These are phyloP conservation scores for Hypoxylon rickii DNA, from an alignment of 495 filamentous ascomycete species.

Conservation along the genomic window DNA sequence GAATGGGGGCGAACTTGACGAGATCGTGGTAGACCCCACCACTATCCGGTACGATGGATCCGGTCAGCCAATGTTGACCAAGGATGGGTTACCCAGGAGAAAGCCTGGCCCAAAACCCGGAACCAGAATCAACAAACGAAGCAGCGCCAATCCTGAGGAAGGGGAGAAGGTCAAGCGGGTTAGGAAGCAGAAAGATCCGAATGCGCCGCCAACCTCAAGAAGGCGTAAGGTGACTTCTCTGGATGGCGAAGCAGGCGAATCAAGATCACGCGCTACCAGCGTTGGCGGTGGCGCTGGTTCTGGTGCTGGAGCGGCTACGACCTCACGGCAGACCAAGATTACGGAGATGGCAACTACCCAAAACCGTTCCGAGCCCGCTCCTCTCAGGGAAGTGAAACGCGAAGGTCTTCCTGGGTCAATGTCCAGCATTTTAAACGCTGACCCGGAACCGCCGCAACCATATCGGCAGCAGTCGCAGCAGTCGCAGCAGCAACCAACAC, in stretches of 20 bases:
- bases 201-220: conserved; percentile 55
- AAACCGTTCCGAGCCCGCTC: conserved; percentile 36
- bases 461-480: conserved; percentile 29
- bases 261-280: conserved; percentile 25
- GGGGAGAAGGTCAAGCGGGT: conserved; percentile 58
- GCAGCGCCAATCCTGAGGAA: conserved; percentile 42
- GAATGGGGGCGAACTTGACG: conserved; percentile 35
- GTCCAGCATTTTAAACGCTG: conserved; percentile 55
- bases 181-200: conserved; percentile 61
- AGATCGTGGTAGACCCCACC: conserved; percentile 38
- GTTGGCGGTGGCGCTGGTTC: conserved; percentile 38
- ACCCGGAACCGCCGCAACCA: conserved; percentile 44
- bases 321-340: conserved; percentile 42
- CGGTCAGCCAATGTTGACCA: conserved; percentile 44
- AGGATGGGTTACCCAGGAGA: conserved; percentile 51
- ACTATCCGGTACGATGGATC: conserved; percentile 39
- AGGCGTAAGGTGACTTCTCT: conserved; percentile 53
- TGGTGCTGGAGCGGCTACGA: conserved; percentile 14
- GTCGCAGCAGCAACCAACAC: conserved; percentile 35
- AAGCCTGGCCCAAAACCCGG: conserved; percentile 60
- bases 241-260: conserved; percentile 25
- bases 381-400: conserved; percentile 45
- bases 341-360: conserved; percentile 39
- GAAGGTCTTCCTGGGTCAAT: conserved; percentile 50
- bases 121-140: conserved; percentile 50